Percentiles rank a stretch among this genome's conserved stretches.
These are phyloP conservation scores for Ustulina deusta DNA, from an alignment of 2,329 filamentous ascomycete species.

Conservation along the genomic window DNA sequence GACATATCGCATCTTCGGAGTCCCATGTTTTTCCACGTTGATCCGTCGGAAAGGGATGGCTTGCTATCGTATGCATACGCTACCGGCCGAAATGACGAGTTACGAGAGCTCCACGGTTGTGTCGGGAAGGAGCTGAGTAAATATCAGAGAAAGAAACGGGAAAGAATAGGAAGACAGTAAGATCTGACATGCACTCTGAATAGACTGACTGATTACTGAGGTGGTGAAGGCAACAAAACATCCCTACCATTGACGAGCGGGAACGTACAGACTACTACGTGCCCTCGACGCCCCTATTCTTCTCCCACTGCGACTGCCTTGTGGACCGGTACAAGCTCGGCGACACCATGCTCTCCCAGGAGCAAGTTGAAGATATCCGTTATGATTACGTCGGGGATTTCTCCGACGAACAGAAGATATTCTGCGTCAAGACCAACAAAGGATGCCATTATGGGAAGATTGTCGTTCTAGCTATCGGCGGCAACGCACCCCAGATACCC, in stretches of 20 bases:
- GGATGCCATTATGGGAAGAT: constrained; percentile 67
- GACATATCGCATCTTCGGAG: constrained; percentile 79
- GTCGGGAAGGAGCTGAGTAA: constrained; percentile 86
- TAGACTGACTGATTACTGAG: constrained; percentile 36
- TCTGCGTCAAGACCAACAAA: constrained; percentile 71
- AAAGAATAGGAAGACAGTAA: constrained; percentile 59
- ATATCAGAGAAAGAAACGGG: constrained; percentile 76
- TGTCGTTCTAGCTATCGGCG: constrained; percentile 79
- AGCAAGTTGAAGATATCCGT: constrained; percentile 70
- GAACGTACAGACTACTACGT: constrained; percentile 78
- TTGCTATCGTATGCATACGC: constrained; percentile 76
- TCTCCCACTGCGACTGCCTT: constrained; percentile 70
- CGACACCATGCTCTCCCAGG: constrained; percentile 68
- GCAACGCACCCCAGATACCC: constrained; percentile 68
- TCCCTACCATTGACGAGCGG: constrained; percentile 70
- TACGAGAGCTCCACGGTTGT: constrained; percentile 77
- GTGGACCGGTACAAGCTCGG: constrained; percentile 69
- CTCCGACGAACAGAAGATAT: constrained; percentile 67
- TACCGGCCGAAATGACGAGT: constrained; percentile 69
- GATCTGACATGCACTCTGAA: constrained; percentile 29
- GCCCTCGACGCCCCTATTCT: constrained; percentile 71
- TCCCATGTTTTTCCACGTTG: constrained; percentile 86
- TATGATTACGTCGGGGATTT: constrained; percentile 63
- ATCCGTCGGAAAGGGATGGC: constrained; percentile 79
- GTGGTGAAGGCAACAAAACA: constrained; percentile 55